Conservation (phyloP, 1,284 basidiomycete species). For the Phellinidium pouzarii region DNA sequence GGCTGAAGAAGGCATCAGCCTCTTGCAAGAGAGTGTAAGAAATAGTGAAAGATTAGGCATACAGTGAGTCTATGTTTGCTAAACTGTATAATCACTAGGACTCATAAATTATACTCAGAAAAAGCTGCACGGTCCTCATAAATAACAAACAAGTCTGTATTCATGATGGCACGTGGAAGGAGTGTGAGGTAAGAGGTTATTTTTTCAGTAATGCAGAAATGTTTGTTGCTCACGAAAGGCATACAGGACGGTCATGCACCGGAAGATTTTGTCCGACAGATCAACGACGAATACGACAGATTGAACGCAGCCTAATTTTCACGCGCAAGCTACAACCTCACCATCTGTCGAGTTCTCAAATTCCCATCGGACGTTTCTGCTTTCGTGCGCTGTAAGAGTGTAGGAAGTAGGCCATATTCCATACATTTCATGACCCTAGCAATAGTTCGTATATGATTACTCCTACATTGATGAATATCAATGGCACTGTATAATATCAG, state of each 20-base stretch:
- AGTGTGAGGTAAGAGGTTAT: slow-evolving; percentile 68
- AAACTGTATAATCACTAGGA: background rate
- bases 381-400: background rate
- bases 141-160: slow-evolving; percentile 64
- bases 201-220: slow-evolving; percentile 1
- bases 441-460: slow-evolving; percentile 80
- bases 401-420: background rate
- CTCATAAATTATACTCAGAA: slow-evolving; percentile 38
- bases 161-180: slow-evolving; percentile 73
- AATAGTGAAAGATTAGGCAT: slow-evolving; percentile 46
- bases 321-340: slow-evolving; percentile 10
- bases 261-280: slow-evolving; percentile 72
- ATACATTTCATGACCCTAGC: slow-evolving; percentile 35
- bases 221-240: background rate
- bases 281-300: slow-evolving; percentile 65
- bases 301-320: slow-evolving; percentile 37
- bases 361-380: background rate
- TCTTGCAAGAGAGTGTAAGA: slow-evolving; percentile 56
- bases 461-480: slow-evolving; percentile 77
- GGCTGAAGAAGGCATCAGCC: slow-evolving; percentile 49
- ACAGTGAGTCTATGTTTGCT: slow-evolving; percentile 35
- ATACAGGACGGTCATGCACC: slow-evolving; percentile 66
- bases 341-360: background rate
- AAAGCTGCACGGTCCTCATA: slow-evolving; percentile 81
- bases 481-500: slow-evolving; percentile 56